Evolutionary conservation across 208 protist genomes (phyloP).

Genomic region (Leishmania major): DNA sequence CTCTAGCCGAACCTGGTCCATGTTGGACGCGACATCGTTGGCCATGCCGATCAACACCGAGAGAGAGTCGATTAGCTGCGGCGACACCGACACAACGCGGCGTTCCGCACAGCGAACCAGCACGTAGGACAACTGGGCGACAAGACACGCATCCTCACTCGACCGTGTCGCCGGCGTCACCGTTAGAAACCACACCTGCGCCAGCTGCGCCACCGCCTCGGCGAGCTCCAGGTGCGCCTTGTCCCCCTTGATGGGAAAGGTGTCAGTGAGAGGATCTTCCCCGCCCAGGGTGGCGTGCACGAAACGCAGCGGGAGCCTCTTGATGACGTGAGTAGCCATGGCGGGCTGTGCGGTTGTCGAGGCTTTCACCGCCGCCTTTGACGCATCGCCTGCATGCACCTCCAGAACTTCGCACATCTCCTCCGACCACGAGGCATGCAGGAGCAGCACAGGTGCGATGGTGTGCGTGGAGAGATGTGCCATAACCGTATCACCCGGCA

Average conservation of each 20-base stretch:
- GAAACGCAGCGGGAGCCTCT: constrained; percentile 62
- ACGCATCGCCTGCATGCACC: constrained; percentile 20
- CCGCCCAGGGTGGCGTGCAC: constrained; percentile 54
- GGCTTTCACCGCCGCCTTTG: not conserved
- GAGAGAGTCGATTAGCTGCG: constrained; percentile 23
- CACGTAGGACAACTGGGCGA: constrained; percentile 58
- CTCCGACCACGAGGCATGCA: constrained; percentile 60
- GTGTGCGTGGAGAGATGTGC: constrained; percentile 53
- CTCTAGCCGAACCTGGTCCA: constrained; percentile 28
- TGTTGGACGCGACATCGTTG: constrained; percentile 31
- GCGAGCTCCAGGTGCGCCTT: constrained; percentile 19
- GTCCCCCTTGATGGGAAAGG: constrained; percentile 21
- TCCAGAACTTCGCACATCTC: constrained; percentile 78
- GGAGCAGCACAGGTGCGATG: constrained; percentile 41
- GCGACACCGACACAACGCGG: constrained; percentile 23
- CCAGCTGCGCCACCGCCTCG: constrained; percentile 31
- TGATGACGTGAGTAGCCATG: constrained; percentile 6
- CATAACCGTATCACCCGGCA: constrained; percentile 64
- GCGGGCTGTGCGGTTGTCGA: not conserved
- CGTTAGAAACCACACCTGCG: constrained; percentile 19
- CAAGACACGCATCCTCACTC: constrained; percentile 26
- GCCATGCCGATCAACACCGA: constrained; percentile 25
- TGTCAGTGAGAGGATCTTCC: constrained; percentile 15
- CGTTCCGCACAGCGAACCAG: constrained; percentile 53
- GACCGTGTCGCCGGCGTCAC: constrained; percentile 12